Evolutionary conservation across 331 rosid genomes (phyloP).

Genomic region (Spiraea crenata): DNA sequence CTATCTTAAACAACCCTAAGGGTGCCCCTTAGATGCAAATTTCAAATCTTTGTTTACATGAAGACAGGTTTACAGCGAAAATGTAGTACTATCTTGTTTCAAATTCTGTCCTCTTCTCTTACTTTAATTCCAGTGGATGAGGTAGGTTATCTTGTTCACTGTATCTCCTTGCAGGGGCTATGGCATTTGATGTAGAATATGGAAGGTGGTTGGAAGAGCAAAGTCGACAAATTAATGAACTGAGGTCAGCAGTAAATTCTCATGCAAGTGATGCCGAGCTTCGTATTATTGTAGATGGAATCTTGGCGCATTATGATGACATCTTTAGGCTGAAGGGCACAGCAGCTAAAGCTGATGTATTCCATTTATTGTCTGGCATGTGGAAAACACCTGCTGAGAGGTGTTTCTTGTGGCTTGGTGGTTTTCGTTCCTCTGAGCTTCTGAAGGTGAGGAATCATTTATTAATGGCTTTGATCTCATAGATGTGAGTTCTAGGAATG

Average conservation of each 20-base stretch:
- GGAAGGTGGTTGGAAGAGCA: constrained; percentile 98
- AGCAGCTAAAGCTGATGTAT: constrained; percentile 97
- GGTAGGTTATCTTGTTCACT: constrained; percentile 24
- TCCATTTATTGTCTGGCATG: constrained; percentile 98
- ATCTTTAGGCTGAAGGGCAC: constrained; percentile 72
- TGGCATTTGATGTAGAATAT: constrained; percentile 93
- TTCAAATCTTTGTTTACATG: background rate
- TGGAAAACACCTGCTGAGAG: constrained; percentile 99
- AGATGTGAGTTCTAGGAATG: background rate
- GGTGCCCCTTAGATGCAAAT: background rate
- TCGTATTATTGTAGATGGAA: constrained; percentile 83
- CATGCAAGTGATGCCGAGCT: constrained; percentile 99
- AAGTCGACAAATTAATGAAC: constrained; percentile 82
- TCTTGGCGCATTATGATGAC: constrained; percentile 85
- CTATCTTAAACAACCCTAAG: background rate
- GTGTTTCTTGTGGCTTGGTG: constrained; percentile 98
- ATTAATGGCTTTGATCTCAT: constrained; percentile 19
- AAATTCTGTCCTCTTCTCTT: constrained; percentile 15
- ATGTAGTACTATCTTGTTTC: background rate
- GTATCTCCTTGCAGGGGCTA: constrained; percentile 69
- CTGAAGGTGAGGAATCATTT: constrained; percentile 64
- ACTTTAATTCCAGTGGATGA: constrained; percentile 12
- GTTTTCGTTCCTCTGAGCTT: constrained; percentile 94
- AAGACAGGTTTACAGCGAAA: constrained; percentile 4
- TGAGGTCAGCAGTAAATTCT: constrained; percentile 91